These are phyloP conservation scores for Schizochytrium sp. DNA, from an alignment of 108 stramenopile species.

Conservation along the genomic window DNA sequence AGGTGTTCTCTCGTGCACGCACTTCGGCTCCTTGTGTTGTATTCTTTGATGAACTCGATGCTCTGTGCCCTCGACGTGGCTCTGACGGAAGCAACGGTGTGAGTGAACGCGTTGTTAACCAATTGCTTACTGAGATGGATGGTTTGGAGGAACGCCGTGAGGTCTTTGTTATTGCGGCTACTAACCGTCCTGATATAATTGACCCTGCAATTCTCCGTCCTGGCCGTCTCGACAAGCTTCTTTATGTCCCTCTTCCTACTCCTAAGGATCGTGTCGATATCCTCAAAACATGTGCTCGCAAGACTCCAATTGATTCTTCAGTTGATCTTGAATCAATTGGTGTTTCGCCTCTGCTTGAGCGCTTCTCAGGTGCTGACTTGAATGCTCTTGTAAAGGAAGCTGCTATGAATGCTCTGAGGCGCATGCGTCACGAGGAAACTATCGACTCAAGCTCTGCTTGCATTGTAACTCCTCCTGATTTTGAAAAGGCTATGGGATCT, in stretches of 20 bases:
- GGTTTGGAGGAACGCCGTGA: conserved; percentile 86
- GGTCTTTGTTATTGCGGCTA: conserved; percentile 77
- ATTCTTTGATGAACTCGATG: conserved; percentile 99
- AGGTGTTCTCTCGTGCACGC: conserved; percentile 98
- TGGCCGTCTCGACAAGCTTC: conserved; percentile 75
- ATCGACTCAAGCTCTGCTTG: not conserved
- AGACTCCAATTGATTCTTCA: conserved; percentile 56
- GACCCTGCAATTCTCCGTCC: conserved; percentile 79
- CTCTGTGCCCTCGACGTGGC: conserved; percentile 91
- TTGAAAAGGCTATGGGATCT: conserved; percentile 60
- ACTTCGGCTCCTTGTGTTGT: conserved; percentile 99
- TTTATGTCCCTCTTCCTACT: conserved; percentile 72
- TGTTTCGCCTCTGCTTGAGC: conserved; percentile 65
- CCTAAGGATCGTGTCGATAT: conserved; percentile 72
- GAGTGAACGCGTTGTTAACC: conserved; percentile 99
- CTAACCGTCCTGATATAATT: conserved; percentile 77
- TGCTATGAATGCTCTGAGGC: conserved; percentile 72
- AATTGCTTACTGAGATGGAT: conserved; percentile 95
- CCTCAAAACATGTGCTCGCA: conserved; percentile 65
- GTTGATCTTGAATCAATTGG: conserved; percentile 71
- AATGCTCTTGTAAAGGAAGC: conserved; percentile 75
- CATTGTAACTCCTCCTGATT: conserved; percentile 48
- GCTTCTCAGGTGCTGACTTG: conserved; percentile 78
- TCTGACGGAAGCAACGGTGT: conserved; percentile 90
- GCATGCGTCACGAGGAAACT: not conserved